Base-by-base conservation (phyloP, 148 eudicot species). In the Amaranthus cruentus region DNA sequence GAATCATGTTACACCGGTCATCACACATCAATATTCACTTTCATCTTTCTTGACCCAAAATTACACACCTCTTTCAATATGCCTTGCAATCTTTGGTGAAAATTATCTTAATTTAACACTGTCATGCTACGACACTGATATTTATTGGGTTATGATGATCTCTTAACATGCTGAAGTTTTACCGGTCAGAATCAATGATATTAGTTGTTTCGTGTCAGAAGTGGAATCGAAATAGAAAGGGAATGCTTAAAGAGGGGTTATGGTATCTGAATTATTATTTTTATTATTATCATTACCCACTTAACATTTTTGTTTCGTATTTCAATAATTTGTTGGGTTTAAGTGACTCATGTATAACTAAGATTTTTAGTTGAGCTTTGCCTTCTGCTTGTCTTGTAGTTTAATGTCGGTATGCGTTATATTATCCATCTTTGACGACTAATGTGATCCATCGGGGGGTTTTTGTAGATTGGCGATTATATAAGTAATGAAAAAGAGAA, bases 391-490 rank as follows among this genome's bases (percentile, higher is more conserved):
- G 43, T 68, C 71, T 68, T 46, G 21, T 48, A 47, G 38, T 18
- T 71, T 10, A 3, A 9, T 53, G 4, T 49, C 15, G 12, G 46
- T 54, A 54, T 21, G n/a, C 14, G 13, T 28, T 6, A 8, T 14
- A 21, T 47, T 64, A 60, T 51, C 47, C 11, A 49, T 38, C 64
- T 56, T 49, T n/a, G 10, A 9, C 66, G 50, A 2, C 50, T 73
- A 12, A 67, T 68, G 38, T 50, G 43, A 6, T 72, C n/a, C 44
- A 42, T 2, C 7, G 38, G 44, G 7, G 21, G 13, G 14, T 10
- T 71, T 52, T 66, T 76, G 55, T 73, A 80, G 83, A 62, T 80
- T 68, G 21, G 52, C 18, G 68, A 71, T 59, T 80, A 76, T 65
- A 54, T 80, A 57, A 60, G 73, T 43, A 47, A 62, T 68, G 80